A percentile compares a stretch with the other conserved stretches of the same genome.
phyloP scores from a whole-genome alignment of 768 basidiomycete genomes.

The Panellus pusillus region DNA sequence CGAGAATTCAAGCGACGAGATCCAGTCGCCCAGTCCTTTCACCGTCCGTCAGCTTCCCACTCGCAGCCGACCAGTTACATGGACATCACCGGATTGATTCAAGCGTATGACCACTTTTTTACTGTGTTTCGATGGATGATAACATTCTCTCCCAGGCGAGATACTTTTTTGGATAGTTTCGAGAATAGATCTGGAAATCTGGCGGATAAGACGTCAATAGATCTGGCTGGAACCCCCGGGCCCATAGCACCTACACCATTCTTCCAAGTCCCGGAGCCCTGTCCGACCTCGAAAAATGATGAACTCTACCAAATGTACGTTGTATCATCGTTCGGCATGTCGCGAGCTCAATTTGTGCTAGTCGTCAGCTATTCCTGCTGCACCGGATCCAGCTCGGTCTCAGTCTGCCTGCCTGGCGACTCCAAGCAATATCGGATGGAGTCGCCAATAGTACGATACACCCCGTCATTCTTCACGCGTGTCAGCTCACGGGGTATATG shows the following conservation, averaged over 20 bases:
- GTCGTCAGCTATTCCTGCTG: conserved; percentile 4
- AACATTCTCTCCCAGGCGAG: background rate
- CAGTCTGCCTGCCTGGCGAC: background rate
- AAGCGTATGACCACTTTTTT: background rate
- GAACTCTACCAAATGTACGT: conserved; percentile 1
- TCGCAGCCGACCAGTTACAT: background rate
- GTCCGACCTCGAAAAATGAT: background rate
- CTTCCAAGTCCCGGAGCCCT: background rate
- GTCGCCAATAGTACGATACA: background rate
- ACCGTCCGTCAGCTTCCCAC: background rate
- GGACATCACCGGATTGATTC: background rate
- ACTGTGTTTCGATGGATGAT: background rate
- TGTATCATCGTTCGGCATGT: background rate
- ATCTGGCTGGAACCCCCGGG: background rate
- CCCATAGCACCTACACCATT: background rate
- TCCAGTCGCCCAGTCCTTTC: background rate
- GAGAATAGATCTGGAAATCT: too few species aligned
- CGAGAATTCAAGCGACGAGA: background rate
- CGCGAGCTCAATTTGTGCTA: background rate
- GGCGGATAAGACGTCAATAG: too few species aligned
- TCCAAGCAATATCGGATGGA: background rate
- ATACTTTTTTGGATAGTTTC: background rate
- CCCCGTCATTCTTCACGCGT: conserved; percentile 1
- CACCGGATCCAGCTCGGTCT: conserved; percentile 6
- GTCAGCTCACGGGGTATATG: conserved; percentile 7